Base-by-base conservation (phyloP, 2,329 filamentous ascomycete species). In the Knoxdaviesia capensis region DNA sequence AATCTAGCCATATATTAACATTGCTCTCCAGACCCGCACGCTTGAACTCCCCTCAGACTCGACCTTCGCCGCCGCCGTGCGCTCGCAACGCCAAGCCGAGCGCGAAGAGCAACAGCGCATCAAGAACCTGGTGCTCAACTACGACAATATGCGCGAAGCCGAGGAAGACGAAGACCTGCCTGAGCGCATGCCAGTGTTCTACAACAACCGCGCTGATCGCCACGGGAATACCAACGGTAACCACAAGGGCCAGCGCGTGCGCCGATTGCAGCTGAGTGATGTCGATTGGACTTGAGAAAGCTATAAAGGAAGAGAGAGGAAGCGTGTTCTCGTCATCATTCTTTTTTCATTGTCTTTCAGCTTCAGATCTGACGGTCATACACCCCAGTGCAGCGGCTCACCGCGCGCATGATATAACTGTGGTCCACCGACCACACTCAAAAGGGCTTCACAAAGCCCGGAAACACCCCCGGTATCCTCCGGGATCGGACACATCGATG, bases 71-170 rank as follows among this genome's bases (percentile, higher is more conserved):
- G 73, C 96, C 49, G 90, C 90, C 37, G 90, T 98, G 86, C 90
- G 85, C 56, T 86, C 74, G 46, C 87, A 96, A 62, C 87, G 94
- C 56, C 82, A 92, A 60, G 88, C 86, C 3, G 88, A 96, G 56
- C 80, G 81, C 42, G 90, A 94, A 55, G 92, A 98, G 58, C 88
- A 98, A 58, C 86, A 94, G 58, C 82, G 90, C 47, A 98, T 98
- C 73, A 98, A 98, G 65, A 94, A 85, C 53, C 69, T 98, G 38
- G 90, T 98, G 42, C 67, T 98, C 51, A 96, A 94, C 59, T 93
- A 94, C 55, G 90, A 98, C 61, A 20, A 20, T 20, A 74, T 94
- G 55, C 77, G 84, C 41, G 86, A 92, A 53, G 78, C 66, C 50
- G 83, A 92, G 54, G 78, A 86, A 48, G 62, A 68, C 53, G 82